phyloP scores from a whole-genome alignment of 2,329 filamentous ascomycete species.

The Remersonia thermophila region DNA sequence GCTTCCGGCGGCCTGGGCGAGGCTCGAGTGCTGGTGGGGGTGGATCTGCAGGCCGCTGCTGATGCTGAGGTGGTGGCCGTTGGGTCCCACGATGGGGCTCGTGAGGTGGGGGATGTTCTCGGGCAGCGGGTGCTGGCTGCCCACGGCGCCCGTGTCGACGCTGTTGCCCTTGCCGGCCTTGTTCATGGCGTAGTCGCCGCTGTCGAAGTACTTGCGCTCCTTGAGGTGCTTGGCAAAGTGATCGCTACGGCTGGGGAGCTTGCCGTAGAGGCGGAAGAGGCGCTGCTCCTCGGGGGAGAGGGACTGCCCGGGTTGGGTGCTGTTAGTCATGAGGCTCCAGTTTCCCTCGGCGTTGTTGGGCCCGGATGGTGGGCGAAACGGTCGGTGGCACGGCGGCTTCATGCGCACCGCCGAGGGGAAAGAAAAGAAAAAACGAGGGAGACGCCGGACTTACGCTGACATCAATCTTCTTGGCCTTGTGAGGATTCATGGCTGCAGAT shows the following conservation, averaged over 20 bases:
- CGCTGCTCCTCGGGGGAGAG: conserved; percentile 91
- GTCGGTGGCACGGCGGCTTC: no score
- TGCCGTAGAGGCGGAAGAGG: conserved; percentile 93
- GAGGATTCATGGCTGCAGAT: conserved; percentile 65
- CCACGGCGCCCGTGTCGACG: conserved; percentile 84
- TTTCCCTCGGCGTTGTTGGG: no score
- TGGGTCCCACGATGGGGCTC: conserved; percentile 41
- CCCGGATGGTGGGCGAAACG: no score
- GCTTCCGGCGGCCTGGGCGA: conserved; percentile 50
- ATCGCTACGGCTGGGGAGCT: conserved; percentile 91
- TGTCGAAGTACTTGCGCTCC: conserved; percentile 98
- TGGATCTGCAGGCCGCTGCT: conserved; percentile 31
- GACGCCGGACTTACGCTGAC: conserved; percentile 60
- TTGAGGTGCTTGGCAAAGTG: conserved; percentile 97
- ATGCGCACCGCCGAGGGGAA: background rate
- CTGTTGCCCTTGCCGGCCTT: conserved; percentile 95
- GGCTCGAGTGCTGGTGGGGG: conserved; percentile 31
- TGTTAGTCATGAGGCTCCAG: conserved; percentile 4
- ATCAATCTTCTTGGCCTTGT: conserved; percentile 97
- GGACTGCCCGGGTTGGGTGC: conserved; percentile 43
- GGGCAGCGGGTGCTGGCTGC: conserved; percentile 85
- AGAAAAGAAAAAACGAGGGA: conserved; percentile 7
- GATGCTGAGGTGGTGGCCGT: no score
- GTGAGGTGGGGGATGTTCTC: conserved; percentile 90
- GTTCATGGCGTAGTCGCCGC: conserved; percentile 88